Conservation (phyloP, 768 basidiomycete species). For the Jaapia argillacea region DNA sequence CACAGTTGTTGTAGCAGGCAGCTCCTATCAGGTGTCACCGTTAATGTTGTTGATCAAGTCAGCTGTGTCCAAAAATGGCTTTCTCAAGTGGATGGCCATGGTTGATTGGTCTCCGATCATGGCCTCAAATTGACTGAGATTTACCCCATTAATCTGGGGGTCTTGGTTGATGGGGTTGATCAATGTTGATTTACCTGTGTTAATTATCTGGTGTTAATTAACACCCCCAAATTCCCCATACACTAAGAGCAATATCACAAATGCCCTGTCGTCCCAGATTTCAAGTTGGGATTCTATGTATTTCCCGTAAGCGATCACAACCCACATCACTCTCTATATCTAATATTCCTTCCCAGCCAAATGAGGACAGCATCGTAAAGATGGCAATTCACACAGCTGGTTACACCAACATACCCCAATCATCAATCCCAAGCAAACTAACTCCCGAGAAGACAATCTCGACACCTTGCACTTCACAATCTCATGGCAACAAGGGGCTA, state of each 20-base stretch:
- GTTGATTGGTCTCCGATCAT: too few relatives aligned
- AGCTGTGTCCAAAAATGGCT: too few relatives aligned
- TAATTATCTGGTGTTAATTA: constrained; percentile 65
- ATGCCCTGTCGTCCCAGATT: constrained; percentile 66
- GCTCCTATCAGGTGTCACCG: too few relatives aligned
- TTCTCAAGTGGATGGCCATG: too few relatives aligned
- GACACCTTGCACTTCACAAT: constrained; percentile 63
- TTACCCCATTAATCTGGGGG: too few relatives aligned
- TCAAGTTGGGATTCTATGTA: constrained; percentile 65
- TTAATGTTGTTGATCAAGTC: too few relatives aligned
- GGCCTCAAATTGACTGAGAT: too few relatives aligned
- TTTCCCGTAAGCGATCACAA: constrained; percentile 53
- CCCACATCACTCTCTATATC: neutral
- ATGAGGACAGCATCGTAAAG: constrained; percentile 61
- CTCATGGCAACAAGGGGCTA: constrained; percentile 45
- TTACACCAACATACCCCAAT: constrained; percentile 34
- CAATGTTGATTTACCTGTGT: too few relatives aligned
- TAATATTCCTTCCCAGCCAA: constrained; percentile 38
- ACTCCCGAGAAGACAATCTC: constrained; percentile 32
- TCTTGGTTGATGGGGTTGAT: too few relatives aligned
- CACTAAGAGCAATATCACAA: constrained; percentile 32
- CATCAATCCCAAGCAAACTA: constrained; percentile 18
- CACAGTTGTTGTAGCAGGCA: too few relatives aligned
- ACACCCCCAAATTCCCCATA: constrained; percentile 63
- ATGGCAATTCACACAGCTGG: constrained; percentile 71